Evolutionary conservation across 352 stramenopile species (phyloP), one percentile per base, ranked within the genome.

Genomic region (Bremia lactucae): DNA sequence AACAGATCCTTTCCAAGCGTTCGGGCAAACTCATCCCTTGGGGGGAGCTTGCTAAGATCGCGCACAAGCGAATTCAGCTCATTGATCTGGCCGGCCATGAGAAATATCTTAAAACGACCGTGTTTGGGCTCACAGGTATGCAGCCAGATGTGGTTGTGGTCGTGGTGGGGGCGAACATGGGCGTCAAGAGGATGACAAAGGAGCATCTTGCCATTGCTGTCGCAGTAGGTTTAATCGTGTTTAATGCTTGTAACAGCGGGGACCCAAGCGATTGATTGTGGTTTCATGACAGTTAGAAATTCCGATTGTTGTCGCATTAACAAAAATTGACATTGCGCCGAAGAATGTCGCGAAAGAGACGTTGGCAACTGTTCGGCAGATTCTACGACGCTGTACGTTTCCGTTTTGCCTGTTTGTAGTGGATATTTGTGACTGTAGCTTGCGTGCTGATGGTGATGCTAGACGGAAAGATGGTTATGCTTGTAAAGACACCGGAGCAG

Each of bases 51-150:
- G 77, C 80, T 44, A 80, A 77, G 44, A 45, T 81, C 20, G 71
- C 77, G 38, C 63, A 85, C 64, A 90, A 90, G 46, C 68, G 79
- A 16, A 81, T 93, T 33, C 80, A 93, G 54, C 58, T 93, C n/a
- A 93, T 93, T 41, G 80, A 93, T 38, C 53, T 93, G 39, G 80
- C 80, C 0, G 61, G 96, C 9, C 96, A 99, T 57, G 95, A 99
- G 49, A 97, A 97, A 53, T 99, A 99, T 68, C 73, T 99, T 26
- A 99, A 99, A 73, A 99, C 96, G 25, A 98, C 95, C 13, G 96
- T 98, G 35, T 98, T 98, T 72, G 96, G 96, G 5, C 86, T 99
- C 21, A 98, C 94, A 9, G 94, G 88, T 20, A 96, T 96, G 68
- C 89, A 97, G 54, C 90, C 93, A 4, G 93, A 98, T 66, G 94